phyloP scores from a whole-genome alignment of 1,284 basidiomycete species.

The Moesziomyces antarcticus region DNA sequence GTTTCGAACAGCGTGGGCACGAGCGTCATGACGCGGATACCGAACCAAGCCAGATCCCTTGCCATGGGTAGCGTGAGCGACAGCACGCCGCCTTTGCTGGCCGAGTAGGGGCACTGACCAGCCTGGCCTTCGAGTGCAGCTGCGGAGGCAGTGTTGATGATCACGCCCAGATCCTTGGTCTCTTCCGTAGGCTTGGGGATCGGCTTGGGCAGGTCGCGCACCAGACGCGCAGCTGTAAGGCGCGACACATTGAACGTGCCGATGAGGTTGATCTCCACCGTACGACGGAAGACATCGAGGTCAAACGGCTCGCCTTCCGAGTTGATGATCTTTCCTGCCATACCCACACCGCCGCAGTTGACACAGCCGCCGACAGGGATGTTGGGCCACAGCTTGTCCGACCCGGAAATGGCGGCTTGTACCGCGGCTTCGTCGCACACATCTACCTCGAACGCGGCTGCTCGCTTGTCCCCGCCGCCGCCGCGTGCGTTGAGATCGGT shows the following conservation, averaged over 20 bases:
- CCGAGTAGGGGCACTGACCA: conserved; percentile 66
- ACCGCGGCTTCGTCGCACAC: conserved; percentile 62
- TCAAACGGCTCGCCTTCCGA: conserved; percentile 64
- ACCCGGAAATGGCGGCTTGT: conserved; percentile 44
- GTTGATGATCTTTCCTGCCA: conserved; percentile 66
- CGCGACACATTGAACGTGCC: conserved; percentile 68
- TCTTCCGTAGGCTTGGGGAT: conserved; percentile 35
- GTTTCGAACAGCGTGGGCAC: conserved; percentile 67
- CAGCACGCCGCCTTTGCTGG: conserved; percentile 66
- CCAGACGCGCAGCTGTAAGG: conserved; percentile 64
- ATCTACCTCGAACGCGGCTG: conserved; percentile 57
- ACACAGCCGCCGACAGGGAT: conserved; percentile 65
- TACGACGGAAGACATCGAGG: conserved; percentile 61
- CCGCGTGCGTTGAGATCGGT: conserved; percentile 24
- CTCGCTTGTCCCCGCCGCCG: conserved; percentile 11
- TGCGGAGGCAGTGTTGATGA: conserved; percentile 66
- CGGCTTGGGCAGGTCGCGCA: conserved; percentile 47
- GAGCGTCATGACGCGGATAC: conserved; percentile 56
- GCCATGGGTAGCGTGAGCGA: conserved; percentile 67
- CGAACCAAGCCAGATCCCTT: conserved; percentile 67
- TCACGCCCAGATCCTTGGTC: conserved; percentile 65
- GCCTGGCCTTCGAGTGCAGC: conserved; percentile 67
- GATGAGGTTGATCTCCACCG: conserved; percentile 56
- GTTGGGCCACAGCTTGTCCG: conserved; percentile 49
- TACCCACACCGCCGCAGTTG: conserved; percentile 67